Conservation (phyloP, 179 eudicot genomes). For the Pouteria campechiana region DNA sequence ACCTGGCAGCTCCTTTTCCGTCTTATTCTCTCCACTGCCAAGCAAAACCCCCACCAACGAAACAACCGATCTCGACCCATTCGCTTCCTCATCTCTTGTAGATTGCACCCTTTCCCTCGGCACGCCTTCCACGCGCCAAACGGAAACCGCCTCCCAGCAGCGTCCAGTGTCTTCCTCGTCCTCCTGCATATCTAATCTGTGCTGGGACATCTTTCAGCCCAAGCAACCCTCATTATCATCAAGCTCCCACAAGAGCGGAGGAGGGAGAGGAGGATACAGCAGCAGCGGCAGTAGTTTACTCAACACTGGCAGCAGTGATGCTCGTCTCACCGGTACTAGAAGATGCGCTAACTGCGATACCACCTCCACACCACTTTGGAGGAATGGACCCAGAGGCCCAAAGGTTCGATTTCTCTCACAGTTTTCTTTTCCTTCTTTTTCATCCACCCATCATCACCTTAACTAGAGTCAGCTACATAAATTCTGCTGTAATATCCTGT, state of each 20-base stretch:
- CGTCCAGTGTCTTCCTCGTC: no score
- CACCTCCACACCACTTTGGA: constrained; percentile 97
- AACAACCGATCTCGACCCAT: constrained; percentile 15
- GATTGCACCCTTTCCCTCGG: constrained; percentile 90
- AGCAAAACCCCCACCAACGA: constrained; percentile 19
- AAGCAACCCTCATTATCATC: constrained; percentile 23
- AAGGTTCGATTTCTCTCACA: constrained; percentile 35
- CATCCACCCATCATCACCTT: no score
- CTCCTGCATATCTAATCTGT: constrained; percentile 22
- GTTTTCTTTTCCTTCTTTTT: not conserved
- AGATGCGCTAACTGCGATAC: constrained; percentile 96
- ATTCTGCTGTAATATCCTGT: no score
- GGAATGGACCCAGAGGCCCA: constrained; percentile 95
- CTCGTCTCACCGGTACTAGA: constrained; percentile 42
- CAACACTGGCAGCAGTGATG: constrained; percentile 10
- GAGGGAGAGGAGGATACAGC: constrained; percentile 14
- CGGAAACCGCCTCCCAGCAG: constrained; percentile 14
- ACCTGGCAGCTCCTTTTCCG: constrained; percentile 18
- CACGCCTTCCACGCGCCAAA: constrained; percentile 63
- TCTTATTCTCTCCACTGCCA: constrained; percentile 13
- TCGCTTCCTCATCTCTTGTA: constrained; percentile 31
- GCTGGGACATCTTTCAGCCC: constrained; percentile 58
- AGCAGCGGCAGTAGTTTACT: not conserved
- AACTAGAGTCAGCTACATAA: no score
- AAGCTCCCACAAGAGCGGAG: constrained; percentile 17